Percentiles rank a stretch among this genome's conserved stretches.
Evolutionary conservation across 2,329 filamentous ascomycete species (phyloP).

Genomic region (Aspergillus udagawae): DNA sequence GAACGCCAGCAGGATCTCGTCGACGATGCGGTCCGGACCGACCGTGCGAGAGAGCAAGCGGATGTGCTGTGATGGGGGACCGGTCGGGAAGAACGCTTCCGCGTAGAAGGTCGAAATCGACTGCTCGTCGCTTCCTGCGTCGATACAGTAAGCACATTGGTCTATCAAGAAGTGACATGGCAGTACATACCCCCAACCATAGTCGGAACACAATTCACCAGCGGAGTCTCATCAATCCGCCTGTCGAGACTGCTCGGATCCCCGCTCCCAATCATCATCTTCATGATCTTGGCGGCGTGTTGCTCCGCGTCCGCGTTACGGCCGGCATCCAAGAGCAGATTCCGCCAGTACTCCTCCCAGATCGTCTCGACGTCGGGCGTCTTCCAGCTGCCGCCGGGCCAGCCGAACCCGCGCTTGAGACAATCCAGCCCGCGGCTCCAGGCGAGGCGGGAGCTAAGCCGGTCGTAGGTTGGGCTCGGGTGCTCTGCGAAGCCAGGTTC

Average conservation of each 20-base stretch:
- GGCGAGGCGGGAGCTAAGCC: constrained; percentile 57
- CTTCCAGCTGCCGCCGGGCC: constrained; percentile 26
- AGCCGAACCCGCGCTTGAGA: constrained; percentile 56
- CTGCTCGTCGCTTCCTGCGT: constrained; percentile 16
- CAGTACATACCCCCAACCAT: constrained; percentile 35
- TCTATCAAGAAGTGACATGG: too few relatives aligned
- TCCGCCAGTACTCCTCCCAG: constrained; percentile 36
- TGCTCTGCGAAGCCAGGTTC: constrained; percentile 64
- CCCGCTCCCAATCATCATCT: constrained; percentile 13
- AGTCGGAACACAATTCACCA: constrained; percentile 34
- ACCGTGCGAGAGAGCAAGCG: constrained; percentile 54
- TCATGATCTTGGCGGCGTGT: constrained; percentile 15
- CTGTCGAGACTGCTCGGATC: constrained; percentile 4
- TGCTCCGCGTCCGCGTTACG: neutral
- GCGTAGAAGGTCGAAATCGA: constrained; percentile 47
- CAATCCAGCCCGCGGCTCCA: constrained; percentile 60
- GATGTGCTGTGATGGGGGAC: constrained; percentile 46
- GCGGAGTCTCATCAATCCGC: constrained; percentile 16
- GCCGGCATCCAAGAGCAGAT: constrained; percentile 15
- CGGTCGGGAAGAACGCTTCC: constrained; percentile 49
- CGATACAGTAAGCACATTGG: neutral
- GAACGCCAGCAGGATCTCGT: constrained; percentile 55
- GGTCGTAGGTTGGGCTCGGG: constrained; percentile 59
- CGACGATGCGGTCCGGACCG: constrained; percentile 54
- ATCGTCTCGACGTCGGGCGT: constrained; percentile 35